A percentile compares a stretch with the other conserved stretches of the same genome.
phyloP scores from a whole-genome alignment of 2,329 filamentous ascomycete genomes.

The Colletotrichum orchidophilum region DNA sequence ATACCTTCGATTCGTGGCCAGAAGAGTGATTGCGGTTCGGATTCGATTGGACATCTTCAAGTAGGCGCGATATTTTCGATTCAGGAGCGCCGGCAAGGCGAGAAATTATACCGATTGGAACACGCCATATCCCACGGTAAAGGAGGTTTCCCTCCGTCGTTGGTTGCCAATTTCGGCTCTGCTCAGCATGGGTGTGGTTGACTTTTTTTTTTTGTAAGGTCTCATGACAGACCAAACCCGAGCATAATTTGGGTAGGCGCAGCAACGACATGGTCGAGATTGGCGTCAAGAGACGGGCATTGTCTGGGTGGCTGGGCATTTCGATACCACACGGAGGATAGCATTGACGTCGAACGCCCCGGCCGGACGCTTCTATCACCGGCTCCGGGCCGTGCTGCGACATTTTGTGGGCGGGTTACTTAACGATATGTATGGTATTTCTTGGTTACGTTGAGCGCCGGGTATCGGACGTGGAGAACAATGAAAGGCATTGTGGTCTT shows the following conservation, averaged over 20 bases:
- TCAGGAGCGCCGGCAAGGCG: slow-evolving; percentile 2
- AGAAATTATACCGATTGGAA: background rate
- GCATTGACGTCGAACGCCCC: slow-evolving; percentile 30
- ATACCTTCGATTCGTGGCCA: slow-evolving; percentile 25
- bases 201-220: slow-evolving; percentile 14
- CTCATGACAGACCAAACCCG: slow-evolving; percentile 26
- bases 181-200: slow-evolving; percentile 1
- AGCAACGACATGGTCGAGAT: slow-evolving; percentile 62
- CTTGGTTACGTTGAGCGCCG: slow-evolving; percentile 2
- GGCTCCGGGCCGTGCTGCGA: slow-evolving; percentile 30
- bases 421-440: slow-evolving; percentile 32
- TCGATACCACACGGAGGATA: slow-evolving; percentile 34
- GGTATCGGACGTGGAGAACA: slow-evolving; percentile 14
- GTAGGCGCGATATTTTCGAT: slow-evolving; percentile 19
- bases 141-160: background rate
- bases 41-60: slow-evolving; percentile 2
- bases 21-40: slow-evolving; percentile 24
- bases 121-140: background rate
- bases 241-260: slow-evolving; percentile 58
- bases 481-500: slow-evolving; percentile 27
- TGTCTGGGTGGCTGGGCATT: slow-evolving; percentile 31
- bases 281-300: slow-evolving; percentile 40
- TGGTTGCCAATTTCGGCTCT: background rate
- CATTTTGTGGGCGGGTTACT: slow-evolving; percentile 23
- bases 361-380: slow-evolving; percentile 24